phyloP scores from a whole-genome alignment of 1,139 yeast species.

The Pichia sp. region DNA sequence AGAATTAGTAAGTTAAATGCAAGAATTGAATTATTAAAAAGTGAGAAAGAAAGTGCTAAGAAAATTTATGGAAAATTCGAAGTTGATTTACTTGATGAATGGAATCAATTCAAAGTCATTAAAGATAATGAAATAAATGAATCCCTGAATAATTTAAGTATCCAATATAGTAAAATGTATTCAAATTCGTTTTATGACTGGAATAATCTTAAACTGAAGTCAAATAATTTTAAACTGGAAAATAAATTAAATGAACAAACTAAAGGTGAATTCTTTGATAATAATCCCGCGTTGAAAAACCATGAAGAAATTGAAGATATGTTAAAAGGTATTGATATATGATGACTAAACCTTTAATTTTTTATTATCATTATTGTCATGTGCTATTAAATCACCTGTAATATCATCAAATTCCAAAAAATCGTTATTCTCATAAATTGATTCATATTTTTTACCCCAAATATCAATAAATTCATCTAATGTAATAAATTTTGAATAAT shows the following conservation, averaged over 20 bases:
- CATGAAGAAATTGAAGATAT: slow-evolving; percentile 17
- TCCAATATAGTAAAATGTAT: slow-evolving; percentile 71
- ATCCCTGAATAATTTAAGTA: slow-evolving; percentile 65
- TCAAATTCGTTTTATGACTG: slow-evolving; percentile 66
- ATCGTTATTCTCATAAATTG: slow-evolving; percentile 27
- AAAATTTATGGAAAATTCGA: slow-evolving; percentile 59
- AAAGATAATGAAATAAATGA: slow-evolving; percentile 72
- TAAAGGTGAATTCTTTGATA: slow-evolving; percentile 16
- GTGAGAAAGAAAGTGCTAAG: slow-evolving; percentile 25
- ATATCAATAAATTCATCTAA: slow-evolving; percentile 39
- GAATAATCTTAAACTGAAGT: slow-evolving; percentile 38
- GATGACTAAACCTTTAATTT: neutral
- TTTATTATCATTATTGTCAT: neutral
- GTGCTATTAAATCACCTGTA: slow-evolving; percentile 14
- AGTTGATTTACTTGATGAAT: slow-evolving; percentile 59
- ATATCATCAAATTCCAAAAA: slow-evolving; percentile 21
- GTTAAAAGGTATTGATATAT: slow-evolving; percentile 8
- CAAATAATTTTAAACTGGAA: neutral
- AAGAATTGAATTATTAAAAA: slow-evolving; percentile 25
- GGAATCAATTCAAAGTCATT: slow-evolving; percentile 73
- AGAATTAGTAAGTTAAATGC: slow-evolving; percentile 36
- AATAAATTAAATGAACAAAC: slow-evolving; percentile 2
- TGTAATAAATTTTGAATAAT: slow-evolving; percentile 42
- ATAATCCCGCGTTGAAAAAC: slow-evolving; percentile 24
- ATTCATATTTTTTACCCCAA: slow-evolving; percentile 42